Conservation (phyloP, 352 stramenopile species). For the Phytophthora litchii region DNA sequence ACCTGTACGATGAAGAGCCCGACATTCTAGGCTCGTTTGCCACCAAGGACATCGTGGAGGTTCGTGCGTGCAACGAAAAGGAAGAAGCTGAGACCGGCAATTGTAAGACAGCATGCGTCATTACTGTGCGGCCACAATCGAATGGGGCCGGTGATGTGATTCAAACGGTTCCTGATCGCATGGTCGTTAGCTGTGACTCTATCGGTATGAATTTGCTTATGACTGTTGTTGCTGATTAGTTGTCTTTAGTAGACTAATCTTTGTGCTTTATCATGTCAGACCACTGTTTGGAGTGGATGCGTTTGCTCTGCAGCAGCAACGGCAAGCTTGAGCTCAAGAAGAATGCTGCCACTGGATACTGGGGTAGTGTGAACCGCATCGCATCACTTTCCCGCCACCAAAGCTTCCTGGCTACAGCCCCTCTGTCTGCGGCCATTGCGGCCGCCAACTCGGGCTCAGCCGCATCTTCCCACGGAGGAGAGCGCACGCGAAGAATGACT, state of each 20-base stretch:
- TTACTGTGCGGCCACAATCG: conserved; percentile 44
- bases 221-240: no score
- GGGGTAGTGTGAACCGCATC: conserved; percentile 88
- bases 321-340: conserved; percentile 90
- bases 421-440: conserved; percentile 47
- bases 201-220: conserved; percentile 49
- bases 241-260: background rate
- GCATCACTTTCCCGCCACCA: conserved; percentile 84
- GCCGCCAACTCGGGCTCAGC: conserved; percentile 34
- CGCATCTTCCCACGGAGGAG: conserved; percentile 24
- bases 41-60: conserved; percentile 80
- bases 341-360: conserved; percentile 83
- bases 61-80: conserved; percentile 78
- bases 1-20: conserved; percentile 89
- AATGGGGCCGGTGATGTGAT: conserved; percentile 18
- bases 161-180: conserved; percentile 49
- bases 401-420: conserved; percentile 77
- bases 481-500: conserved; percentile 66
- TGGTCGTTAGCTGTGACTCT: conserved; percentile 83
- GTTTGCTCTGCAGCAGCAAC: conserved; percentile 82
- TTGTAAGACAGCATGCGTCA: conserved; percentile 62
- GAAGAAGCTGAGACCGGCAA: conserved; percentile 68
- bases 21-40: conserved; percentile 85
- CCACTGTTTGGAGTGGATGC: conserved; percentile 90
- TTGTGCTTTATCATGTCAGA: conserved; percentile 43